These are phyloP conservation scores for Moesziomyces sp. DNA, from an alignment of 1,284 basidiomycete species.

Conservation along the genomic window DNA sequence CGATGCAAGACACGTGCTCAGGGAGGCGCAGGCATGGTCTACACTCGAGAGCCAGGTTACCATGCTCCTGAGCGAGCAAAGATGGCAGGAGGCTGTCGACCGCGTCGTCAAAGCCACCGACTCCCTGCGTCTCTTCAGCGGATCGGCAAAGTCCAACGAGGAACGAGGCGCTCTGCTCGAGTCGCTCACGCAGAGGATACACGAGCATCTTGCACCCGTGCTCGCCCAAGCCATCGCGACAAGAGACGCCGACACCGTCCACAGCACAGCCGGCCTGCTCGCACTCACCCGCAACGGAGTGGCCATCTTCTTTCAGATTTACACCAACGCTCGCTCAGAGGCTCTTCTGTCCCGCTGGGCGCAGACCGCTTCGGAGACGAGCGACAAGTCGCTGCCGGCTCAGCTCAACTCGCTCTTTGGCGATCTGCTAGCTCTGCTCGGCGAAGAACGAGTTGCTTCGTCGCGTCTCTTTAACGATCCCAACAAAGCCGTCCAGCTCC, in stretches of 20 bases:
- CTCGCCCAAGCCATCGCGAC: constrained; percentile 23
- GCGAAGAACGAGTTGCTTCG: constrained; percentile 44
- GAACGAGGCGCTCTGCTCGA: constrained; percentile 31
- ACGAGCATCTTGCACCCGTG: constrained; percentile 25
- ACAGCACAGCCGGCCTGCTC: constrained; percentile 23
- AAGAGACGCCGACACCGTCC: constrained; percentile 14
- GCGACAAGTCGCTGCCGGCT: constrained; percentile 17
- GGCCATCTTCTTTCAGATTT: constrained; percentile 27
- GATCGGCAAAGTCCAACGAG: constrained; percentile 33
- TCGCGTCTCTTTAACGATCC: constrained; percentile 35
- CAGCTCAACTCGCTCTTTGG: constrained; percentile 26
- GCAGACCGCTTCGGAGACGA: constrained; percentile 20
- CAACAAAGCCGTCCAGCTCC: constrained; percentile 22
- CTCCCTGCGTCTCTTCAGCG: constrained; percentile 36
- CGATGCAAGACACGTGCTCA: constrained; percentile 43
- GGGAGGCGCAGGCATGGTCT: constrained; percentile 54
- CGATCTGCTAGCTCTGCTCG: constrained; percentile 41
- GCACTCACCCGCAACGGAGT: constrained; percentile 17
- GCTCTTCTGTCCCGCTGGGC: constrained; percentile 27
- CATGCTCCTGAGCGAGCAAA: constrained; percentile 22
- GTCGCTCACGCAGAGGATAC: constrained; percentile 22
- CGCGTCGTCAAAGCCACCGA: constrained; percentile 39
- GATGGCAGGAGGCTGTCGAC: constrained; percentile 38
- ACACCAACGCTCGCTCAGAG: constrained; percentile 27
- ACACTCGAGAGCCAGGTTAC: constrained; percentile 46